phyloP scores from a whole-genome alignment of 371 early-diverging fungal genomes.

The Massospora cicadina region DNA sequence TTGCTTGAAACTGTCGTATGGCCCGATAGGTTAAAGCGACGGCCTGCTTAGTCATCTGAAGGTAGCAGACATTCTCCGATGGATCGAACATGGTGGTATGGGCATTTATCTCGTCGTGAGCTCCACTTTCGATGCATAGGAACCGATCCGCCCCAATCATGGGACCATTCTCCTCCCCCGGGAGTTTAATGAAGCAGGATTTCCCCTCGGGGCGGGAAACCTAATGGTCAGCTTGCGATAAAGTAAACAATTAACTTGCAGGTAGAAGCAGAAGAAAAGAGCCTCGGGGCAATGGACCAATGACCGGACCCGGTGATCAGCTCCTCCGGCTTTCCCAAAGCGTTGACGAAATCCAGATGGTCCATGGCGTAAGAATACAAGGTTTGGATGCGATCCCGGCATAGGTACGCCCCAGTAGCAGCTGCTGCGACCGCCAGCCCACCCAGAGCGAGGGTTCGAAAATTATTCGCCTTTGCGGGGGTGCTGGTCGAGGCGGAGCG shows the following conservation, averaged over 20 bases:
- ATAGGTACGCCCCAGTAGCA: neutral
- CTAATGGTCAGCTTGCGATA: neutral
- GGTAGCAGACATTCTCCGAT: neutral
- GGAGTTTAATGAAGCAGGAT: neutral
- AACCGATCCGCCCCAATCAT: neutral
- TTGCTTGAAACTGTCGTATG: neutral
- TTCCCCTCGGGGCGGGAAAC: neutral
- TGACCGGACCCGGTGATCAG: neutral
- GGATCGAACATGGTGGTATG: slow-evolving; percentile 5
- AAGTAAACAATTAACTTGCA: neutral
- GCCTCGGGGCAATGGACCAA: neutral
- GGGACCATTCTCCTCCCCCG: neutral
- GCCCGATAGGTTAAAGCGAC: neutral
- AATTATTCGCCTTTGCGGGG: neutral
- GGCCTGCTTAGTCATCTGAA: neutral
- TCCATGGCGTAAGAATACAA: neutral
- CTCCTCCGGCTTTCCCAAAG: slow-evolving; percentile 2
- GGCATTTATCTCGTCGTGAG: neutral
- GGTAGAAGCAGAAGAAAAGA: slow-evolving; percentile 4
- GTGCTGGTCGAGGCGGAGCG: neutral
- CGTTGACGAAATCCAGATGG: slow-evolving; percentile 14
- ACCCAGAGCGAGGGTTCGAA: neutral
- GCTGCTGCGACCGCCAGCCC: neutral
- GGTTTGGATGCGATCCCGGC: slow-evolving; percentile 9
- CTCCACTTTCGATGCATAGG: neutral